Evolutionary conservation across 1,139 yeast genomes (phyloP).

Genomic region (Pichia sp.): DNA sequence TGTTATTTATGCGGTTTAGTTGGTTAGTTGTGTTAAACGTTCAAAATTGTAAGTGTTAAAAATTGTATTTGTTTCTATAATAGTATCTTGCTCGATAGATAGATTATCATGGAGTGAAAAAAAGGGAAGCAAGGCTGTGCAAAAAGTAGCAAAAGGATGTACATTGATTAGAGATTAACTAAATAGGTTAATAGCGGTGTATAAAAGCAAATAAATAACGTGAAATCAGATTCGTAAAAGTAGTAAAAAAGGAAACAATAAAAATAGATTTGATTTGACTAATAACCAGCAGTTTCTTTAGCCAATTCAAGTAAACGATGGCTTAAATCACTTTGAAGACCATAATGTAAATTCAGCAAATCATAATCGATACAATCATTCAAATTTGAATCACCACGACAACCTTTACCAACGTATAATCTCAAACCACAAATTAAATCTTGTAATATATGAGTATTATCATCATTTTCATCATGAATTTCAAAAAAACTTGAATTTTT

Average conservation of each 20-base stretch:
- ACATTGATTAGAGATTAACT: conserved; percentile 21
- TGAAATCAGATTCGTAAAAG: neutral
- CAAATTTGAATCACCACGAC: neutral
- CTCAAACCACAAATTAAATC: conserved; percentile 13
- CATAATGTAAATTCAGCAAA: conserved; percentile 20
- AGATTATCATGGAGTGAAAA: no score
- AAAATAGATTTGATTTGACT: neutral
- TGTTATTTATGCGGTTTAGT: no score
- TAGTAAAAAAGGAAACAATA: neutral
- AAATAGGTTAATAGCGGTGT: conserved; percentile 15
- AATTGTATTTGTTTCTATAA: no score
- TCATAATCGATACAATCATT: conserved; percentile 18
- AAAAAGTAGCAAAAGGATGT: no score
- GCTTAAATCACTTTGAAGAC: conserved; percentile 25
- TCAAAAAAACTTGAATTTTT: neutral
- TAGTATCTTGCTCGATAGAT: no score
- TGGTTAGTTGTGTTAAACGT: no score
- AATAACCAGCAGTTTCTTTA: conserved; percentile 24
- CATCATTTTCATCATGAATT: neutral
- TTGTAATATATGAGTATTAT: conserved; percentile 9
- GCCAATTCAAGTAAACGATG: conserved; percentile 23
- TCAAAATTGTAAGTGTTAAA: no score
- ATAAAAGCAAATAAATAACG: neutral
- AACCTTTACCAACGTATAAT: conserved; percentile 15
- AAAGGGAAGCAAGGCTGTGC: no score